Conservation (phyloP, 2,329 filamentous ascomycete species). For the Apiospora sp. region DNA sequence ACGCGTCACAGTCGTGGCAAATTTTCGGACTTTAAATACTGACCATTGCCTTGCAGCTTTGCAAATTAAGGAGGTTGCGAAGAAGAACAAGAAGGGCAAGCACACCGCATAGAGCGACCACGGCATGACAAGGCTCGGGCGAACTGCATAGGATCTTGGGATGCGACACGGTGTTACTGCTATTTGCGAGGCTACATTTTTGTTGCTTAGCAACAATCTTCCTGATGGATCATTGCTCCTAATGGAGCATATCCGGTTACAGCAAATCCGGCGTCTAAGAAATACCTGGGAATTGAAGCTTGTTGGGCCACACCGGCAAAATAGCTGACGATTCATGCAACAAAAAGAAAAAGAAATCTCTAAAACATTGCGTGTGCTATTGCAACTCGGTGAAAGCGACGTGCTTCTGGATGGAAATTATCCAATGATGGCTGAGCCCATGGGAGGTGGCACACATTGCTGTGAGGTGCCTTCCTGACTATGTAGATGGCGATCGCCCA, state of each 20-base stretch:
- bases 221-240: slow-evolving; percentile 35
- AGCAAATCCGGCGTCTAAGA: slow-evolving; percentile 60
- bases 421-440: background rate
- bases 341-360: slow-evolving; percentile 34
- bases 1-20: background rate
- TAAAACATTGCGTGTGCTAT: background rate
- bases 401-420: background rate
- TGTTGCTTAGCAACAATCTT: too few species aligned
- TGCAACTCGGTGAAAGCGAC: background rate
- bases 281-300: slow-evolving; percentile 60
- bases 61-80: slow-evolving; percentile 61
- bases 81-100: slow-evolving; percentile 61
- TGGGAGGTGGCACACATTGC: background rate
- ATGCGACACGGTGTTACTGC: slow-evolving; percentile 21
- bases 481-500: too few species aligned
- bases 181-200: slow-evolving; percentile 26
- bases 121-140: background rate
- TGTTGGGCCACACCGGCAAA: slow-evolving; percentile 41
- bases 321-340: slow-evolving; percentile 42
- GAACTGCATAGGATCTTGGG: slow-evolving; percentile 25
- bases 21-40: slow-evolving; percentile 29
- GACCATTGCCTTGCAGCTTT: slow-evolving; percentile 49
- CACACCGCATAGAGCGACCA: slow-evolving; percentile 45
- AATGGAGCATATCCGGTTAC: slow-evolving; percentile 41
- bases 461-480: too few species aligned